Base-by-base conservation (phyloP, 768 basidiomycete species). In the Gelatoporia subvermispora region DNA sequence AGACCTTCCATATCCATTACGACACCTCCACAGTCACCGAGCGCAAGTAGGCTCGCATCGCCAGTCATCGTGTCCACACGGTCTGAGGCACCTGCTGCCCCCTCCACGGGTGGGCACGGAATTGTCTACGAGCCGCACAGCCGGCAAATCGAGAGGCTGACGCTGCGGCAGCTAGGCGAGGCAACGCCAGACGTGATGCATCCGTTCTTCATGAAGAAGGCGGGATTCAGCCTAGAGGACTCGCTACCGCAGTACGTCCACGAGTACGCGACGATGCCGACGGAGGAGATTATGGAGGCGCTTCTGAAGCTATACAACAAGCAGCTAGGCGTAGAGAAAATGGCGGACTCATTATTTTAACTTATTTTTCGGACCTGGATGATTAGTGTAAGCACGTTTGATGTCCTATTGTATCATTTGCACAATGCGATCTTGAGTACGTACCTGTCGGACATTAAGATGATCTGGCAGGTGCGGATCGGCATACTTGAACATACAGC, bases 161-260 rank as follows among this genome's bases (percentile, higher is more conserved):
- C 83, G 18, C 84, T 91, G 80, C 79, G 86, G 22, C 91, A 92
- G 62, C 70, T 93, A 11, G 91, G 90, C 25, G 87, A 92, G 62
- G 88, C 87, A n/a, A 89, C 88, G 0, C 88, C 89, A 1, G 87
- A 90, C 57, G 85, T 89, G 18, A 87, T 86, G 87, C 87, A 86
- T 62, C 85, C 85, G 2, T 88, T 88, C 67, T 89, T 89, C 68
- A 85, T 85, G 79, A 85, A 89, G 59, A 86, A 81, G 60, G 81
- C 87, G 1, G 86, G 88, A 0, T 88, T 92, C 68, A 89, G 81
- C 60, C 66, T 92, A 43, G 85, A 90, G 61, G 88, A 90, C 53
- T 83, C 87, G 0, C 61, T 92, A n/a, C 89, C 90, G 11, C 86
- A 88, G 54, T 91, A 89, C 58, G 85, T 93, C 34, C 79, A 92